Evolutionary conservation across 106 monocot species (phyloP), one percentile per base, ranked within the genome.

Genomic region (Hemerocallis citrina): DNA sequence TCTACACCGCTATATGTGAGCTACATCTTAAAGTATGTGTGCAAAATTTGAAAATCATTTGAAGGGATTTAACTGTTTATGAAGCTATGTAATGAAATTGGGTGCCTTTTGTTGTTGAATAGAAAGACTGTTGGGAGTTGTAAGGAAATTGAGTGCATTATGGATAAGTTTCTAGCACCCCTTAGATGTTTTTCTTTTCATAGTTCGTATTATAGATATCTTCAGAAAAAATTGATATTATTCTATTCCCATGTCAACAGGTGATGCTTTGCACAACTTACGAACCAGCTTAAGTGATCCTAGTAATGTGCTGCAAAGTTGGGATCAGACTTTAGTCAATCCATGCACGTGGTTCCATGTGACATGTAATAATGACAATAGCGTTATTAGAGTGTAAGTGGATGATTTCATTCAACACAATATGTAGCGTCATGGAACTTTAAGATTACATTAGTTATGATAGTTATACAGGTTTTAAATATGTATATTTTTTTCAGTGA

Each of bases 341-440:
- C 89, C 89, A 47, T 89, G 89, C 60, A 89, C 89, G 42, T 89
- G 89, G 89, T 89, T 89, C 56, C 89, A 89, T 54, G 80, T 89
- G 34, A 84, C 89, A 57, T 89, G 89, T 66, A 75, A 81, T 40
- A 48, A 14, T 56, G 81, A 89, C 27, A 84, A 89, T 59, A 77
- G 69, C 70, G 89, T 89, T 49, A 84, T 75, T 57, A 74, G 89
- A 75, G 84, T 89, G 89, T 89, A 81, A 78, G 89, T 59, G 19
- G 16, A 36, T 34, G 11, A 27, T 39, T 1, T n/a, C 7, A 62
- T 2, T 40, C 1, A 6, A 14, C 10, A 15, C 6, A 17, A 19
- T 19, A 6, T 62, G 16, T 19, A 40, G 19, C 13, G 7, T 40
- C 7, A 35, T 55, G 20, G n/a, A 47, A 21, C 23, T 48, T 44